These are phyloP conservation scores for Hamiltosporidium magnivora DNA, from an alignment of 371 early-diverging fungal genomes.

Conservation along the genomic window DNA sequence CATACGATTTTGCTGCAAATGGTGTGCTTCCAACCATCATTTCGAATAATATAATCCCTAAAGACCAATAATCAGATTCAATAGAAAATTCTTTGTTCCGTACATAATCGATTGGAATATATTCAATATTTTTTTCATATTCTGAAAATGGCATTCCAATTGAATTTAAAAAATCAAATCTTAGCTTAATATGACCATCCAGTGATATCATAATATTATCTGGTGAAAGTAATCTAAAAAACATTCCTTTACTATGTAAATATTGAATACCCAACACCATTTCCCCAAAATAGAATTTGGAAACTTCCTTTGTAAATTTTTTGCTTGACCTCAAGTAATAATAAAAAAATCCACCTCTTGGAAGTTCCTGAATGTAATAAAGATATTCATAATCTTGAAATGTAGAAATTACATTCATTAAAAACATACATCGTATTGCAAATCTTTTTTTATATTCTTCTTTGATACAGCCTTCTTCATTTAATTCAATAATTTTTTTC, in stretches of 20 bases:
- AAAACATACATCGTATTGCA: conserved; percentile 29
- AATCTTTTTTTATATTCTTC: conserved; percentile 32
- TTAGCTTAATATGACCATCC: conserved; percentile 44
- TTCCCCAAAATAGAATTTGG: conserved; percentile 76
- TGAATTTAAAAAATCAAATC: conserved; percentile 54
- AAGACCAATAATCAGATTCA: conserved; percentile 40
- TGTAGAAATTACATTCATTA: conserved; percentile 32
- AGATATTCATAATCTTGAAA: conserved; percentile 47
- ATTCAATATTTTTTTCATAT: conserved; percentile 52
- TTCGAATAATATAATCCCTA: conserved; percentile 42
- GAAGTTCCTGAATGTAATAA: conserved; percentile 35
- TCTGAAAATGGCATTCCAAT: conserved; percentile 13
- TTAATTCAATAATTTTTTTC: conserved; percentile 25
- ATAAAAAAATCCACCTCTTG: conserved; percentile 18
- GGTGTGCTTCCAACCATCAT: conserved; percentile 37
- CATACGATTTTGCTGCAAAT: conserved; percentile 17
- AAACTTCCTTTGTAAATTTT: conserved; percentile 65
- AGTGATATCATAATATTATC: conserved; percentile 57
- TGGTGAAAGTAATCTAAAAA: conserved; percentile 84
- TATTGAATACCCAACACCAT: conserved; percentile 78
- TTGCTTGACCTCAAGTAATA: conserved; percentile 6
- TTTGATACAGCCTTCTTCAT: conserved; percentile 25
- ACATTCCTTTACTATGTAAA: conserved; percentile 72
- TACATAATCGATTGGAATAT: conserved; percentile 55
- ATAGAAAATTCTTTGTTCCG: conserved; percentile 22